Percentiles rank a stretch among this genome's conserved stretches.
Conservation (phyloP, 2,329 filamentous ascomycete species). For the Trichoderma koningiopsis region DNA sequence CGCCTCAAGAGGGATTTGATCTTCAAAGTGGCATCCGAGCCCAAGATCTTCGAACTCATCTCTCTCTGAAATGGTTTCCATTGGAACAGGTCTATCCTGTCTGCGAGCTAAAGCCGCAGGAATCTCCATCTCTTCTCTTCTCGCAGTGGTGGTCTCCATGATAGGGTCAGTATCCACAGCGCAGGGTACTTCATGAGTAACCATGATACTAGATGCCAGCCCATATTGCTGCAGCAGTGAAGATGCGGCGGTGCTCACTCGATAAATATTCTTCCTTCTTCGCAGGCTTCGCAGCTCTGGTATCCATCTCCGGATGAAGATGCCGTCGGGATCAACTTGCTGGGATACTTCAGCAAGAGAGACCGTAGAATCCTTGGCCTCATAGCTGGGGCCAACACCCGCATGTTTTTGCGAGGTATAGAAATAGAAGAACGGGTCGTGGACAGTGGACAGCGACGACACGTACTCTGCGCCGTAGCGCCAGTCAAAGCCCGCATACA, state of each 20-base stretch:
- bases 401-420: slow-evolving; percentile 82
- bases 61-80: not conserved
- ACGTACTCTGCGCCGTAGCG: slow-evolving; percentile 82
- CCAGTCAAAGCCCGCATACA: slow-evolving; percentile 77
- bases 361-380: slow-evolving; percentile 53
- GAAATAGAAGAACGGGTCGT: slow-evolving; percentile 77
- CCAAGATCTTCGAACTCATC: not conserved
- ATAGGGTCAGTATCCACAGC: slow-evolving; percentile 52
- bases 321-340: slow-evolving; percentile 71
- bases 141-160: slow-evolving; percentile 36
- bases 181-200: slow-evolving; percentile 59
- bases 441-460: slow-evolving; percentile 72
- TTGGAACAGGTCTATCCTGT: not conserved
- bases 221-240: slow-evolving; percentile 58
- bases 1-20: not conserved
- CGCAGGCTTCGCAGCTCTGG: slow-evolving; percentile 63
- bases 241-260: slow-evolving; percentile 61
- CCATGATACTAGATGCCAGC: slow-evolving; percentile 63
- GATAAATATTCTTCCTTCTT: slow-evolving; percentile 63
- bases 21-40: not conserved
- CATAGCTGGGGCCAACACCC: slow-evolving; percentile 77
- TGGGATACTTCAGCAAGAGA: slow-evolving; percentile 40
- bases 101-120: not conserved
- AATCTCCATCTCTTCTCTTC: not conserved
- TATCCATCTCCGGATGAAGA: slow-evolving; percentile 74